Percentiles rank a stretch among this genome's conserved stretches.
phyloP scores from a whole-genome alignment of 805 yeast genomes.

The Yamadazyma tumulicola region DNA sequence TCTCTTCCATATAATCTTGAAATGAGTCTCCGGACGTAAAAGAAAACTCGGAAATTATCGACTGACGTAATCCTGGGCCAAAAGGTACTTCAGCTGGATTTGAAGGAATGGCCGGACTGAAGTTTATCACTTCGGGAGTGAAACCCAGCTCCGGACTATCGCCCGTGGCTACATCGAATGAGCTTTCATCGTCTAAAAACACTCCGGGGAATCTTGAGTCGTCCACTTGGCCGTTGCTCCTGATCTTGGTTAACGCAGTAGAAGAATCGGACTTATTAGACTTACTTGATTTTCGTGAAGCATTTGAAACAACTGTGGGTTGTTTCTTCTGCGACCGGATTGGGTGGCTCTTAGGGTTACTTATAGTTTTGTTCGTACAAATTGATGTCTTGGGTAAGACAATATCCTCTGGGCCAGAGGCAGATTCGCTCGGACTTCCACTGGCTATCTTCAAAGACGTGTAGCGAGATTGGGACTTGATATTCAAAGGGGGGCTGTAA shows the following conservation, averaged over 20 bases:
- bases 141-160: conserved; percentile 5
- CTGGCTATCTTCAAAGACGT: background rate
- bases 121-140: conserved; percentile 1
- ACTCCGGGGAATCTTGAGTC: background rate
- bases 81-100: background rate
- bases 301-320: too few relatives aligned
- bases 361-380: too few relatives aligned
- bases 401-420: too few relatives aligned
- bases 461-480: background rate
- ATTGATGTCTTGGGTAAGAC: too few relatives aligned
- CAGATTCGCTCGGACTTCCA: too few relatives aligned
- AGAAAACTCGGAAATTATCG: background rate
- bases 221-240: conserved; percentile 4
- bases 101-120: too few relatives aligned
- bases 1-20: conserved; percentile 26
- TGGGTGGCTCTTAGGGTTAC: background rate
- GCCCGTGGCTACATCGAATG: conserved; percentile 10
- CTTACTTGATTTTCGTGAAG: background rate
- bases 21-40: conserved; percentile 12
- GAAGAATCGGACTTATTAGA: background rate
- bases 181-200: conserved; percentile 1
- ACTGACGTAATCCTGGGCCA: conserved; percentile 1
- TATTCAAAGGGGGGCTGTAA: background rate
- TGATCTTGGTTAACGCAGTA: conserved; percentile 1
- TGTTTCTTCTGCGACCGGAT: too few relatives aligned